Percentiles rank a stretch among this genome's conserved stretches.
These are phyloP conservation scores for Penicillium psychrosexuale DNA, from an alignment of 2,329 filamentous ascomycete species.

Conservation along the genomic window DNA sequence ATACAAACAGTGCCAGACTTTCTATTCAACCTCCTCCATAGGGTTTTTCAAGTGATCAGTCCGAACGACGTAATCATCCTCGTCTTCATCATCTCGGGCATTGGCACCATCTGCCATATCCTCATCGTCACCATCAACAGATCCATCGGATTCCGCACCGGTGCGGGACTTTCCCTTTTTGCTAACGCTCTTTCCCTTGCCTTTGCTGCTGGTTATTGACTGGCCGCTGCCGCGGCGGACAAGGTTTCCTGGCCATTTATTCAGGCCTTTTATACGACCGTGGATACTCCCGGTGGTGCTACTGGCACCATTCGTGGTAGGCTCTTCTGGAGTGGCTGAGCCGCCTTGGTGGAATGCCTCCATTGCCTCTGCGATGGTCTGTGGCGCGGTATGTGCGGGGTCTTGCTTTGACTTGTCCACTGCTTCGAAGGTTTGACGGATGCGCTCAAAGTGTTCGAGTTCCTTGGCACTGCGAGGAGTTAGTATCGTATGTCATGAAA, in stretches of 20 bases:
- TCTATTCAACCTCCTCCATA: constrained; percentile 3
- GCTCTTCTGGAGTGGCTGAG: constrained; percentile 14
- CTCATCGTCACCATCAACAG: constrained; percentile 30
- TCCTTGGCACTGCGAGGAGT: constrained; percentile 69
- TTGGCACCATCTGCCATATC: constrained; percentile 21
- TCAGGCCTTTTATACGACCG: constrained; percentile 32
- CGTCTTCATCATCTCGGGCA: constrained; percentile 27
- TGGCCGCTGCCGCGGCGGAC: constrained; percentile 32
- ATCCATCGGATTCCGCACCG: constrained; percentile 34
- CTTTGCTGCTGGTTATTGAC: constrained; percentile 28
- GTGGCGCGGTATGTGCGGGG: constrained; percentile 19
- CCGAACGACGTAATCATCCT: constrained; percentile 15
- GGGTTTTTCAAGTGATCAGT: constrained; percentile 4
- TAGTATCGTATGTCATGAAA: constrained; percentile 17
- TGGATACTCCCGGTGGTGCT: constrained; percentile 16
- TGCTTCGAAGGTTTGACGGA: constrained; percentile 76
- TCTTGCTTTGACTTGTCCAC: constrained; percentile 47
- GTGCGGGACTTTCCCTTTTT: constrained; percentile 40
- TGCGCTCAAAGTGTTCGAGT: constrained; percentile 82
- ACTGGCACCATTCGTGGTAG: constrained; percentile 28
- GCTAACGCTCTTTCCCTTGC: constrained; percentile 25
- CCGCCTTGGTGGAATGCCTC: constrained; percentile 33
- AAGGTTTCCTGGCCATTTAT: constrained; percentile 26
- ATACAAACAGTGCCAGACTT: not conserved
- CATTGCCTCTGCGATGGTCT: constrained; percentile 39